A percentile compares a stretch with the other conserved stretches of the same genome.
phyloP scores from a whole-genome alignment of 495 filamentous ascomycete species.

The Penicillium dipodomyicola region DNA sequence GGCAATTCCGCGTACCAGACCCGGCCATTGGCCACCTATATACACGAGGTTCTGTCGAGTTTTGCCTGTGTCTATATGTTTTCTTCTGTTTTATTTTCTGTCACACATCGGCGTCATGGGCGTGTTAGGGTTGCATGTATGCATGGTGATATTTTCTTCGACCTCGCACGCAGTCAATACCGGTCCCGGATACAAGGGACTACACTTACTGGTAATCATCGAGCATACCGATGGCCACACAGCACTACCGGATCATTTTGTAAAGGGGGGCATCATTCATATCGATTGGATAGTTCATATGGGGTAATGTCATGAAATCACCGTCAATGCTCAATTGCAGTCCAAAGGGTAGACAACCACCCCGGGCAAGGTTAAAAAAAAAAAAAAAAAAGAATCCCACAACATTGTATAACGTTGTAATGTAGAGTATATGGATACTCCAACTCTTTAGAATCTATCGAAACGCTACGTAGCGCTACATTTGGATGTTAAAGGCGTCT shows the following conservation, averaged over 20 bases:
- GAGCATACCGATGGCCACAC: conserved; percentile 1
- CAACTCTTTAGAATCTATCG: no score
- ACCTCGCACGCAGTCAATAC: conserved; percentile 3
- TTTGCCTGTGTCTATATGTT: conserved; percentile 25
- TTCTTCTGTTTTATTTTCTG: conserved; percentile 7
- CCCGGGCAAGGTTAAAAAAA: background rate
- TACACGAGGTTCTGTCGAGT: conserved; percentile 17
- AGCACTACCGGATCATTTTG: conserved; percentile 18
- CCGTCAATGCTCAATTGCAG: background rate
- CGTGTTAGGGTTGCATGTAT: conserved; percentile 17
- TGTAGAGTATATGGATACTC: no score
- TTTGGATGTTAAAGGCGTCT: no score
- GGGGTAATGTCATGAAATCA: conserved; percentile 22
- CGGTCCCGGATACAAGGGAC: conserved; percentile 8
- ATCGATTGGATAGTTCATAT: conserved; percentile 21
- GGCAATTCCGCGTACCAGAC: conserved; percentile 6
- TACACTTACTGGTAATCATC: conserved; percentile 7
- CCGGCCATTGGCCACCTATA: conserved; percentile 18
- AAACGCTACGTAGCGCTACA: no score
- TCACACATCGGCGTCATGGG: conserved; percentile 17
- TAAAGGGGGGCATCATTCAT: conserved; percentile 25
- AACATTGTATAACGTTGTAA: background rate
- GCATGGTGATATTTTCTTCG: conserved; percentile 16
- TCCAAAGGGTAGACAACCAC: background rate
- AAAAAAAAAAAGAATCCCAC: no score